Evolutionary conservation across 2,329 filamentous ascomycete species (phyloP), one percentile per base, ranked within the genome.

Genomic region (Graphiopsis chlorocephala): DNA sequence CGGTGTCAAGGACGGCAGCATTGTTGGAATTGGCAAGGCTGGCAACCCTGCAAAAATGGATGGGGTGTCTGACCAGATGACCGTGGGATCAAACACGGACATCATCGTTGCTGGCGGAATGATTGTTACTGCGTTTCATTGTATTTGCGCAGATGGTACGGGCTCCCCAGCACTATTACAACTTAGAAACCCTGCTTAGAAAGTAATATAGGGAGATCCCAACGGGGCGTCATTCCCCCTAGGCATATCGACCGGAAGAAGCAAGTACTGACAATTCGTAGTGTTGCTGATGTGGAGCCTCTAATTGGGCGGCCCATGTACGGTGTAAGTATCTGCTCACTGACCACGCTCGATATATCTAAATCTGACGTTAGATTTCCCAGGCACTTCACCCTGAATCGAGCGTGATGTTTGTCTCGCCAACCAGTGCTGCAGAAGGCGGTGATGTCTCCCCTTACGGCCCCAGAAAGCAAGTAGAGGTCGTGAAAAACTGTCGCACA

Each of bases 11-110:
- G 79, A 92, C 70, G 92, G 93, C 2, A 75, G 89, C 47, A 97
- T 97, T 72, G 88, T 89, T 29, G 93, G 87, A 0, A 93, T 97
- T 70, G 93, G 93, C 65, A 97, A 97, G 79, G 91, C 93, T 8
- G 93, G 93, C 25, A 97, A 96, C 73, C 93, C 93, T 23, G 93
- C 97, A 77, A 87, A 95, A 52, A 97, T 97, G 93, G 90, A 95
- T 45, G 90, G 90, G 4, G 91, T 97, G 12, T 83, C 88, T 64
- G 82, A 86, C 0, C 84, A 87, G 64, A 87, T 97, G 87, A 80
- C 96, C 2, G 87, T 97, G 8, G 93, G 93, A 15, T 89, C 89
- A 68, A 92, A 90, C 70, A 97, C 93, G 0, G 93, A 97, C 80
- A 91, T 96, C 23, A 87, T 97, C 74, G 92, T 93, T n/a, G 93